These are phyloP conservation scores for Wickerhamomyces queroliae DNA, from an alignment of 805 yeast genomes.

Conservation along the genomic window DNA sequence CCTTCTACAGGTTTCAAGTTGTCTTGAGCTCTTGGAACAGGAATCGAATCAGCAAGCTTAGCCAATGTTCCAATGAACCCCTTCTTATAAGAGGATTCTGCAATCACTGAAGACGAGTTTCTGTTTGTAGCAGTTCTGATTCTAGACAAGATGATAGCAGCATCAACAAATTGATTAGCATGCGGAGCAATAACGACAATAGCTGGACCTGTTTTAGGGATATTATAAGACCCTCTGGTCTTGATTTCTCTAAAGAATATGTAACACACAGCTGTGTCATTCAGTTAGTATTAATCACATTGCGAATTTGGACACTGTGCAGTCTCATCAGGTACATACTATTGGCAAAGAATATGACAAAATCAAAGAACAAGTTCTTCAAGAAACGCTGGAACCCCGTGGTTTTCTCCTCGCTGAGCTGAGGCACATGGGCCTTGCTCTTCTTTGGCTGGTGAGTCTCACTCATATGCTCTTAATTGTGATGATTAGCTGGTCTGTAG, in stretches of 20 bases:
- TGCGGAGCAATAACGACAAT: conserved; percentile 80
- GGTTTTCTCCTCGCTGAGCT: background rate
- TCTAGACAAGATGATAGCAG: conserved; percentile 71
- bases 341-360: conserved; percentile 16
- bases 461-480: too few relatives aligned
- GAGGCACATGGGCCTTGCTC: conserved; percentile 10
- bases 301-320: too few relatives aligned
- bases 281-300: background rate
- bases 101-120: conserved; percentile 73
- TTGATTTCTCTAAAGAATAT: conserved; percentile 69
- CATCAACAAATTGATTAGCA: conserved; percentile 84
- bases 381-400: conserved; percentile 1
- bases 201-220: conserved; percentile 60
- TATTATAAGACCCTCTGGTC: conserved; percentile 61
- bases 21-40: conserved; percentile 91
- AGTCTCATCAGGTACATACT: too few relatives aligned
- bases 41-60: conserved; percentile 68
- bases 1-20: conserved; percentile 67
- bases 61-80: conserved; percentile 73
- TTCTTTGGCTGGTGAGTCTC: background rate
- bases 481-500: too few relatives aligned
- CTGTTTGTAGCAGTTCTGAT: conserved; percentile 60
- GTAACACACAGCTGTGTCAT: conserved; percentile 12
- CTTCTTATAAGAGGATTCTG: conserved; percentile 64
- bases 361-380: conserved; percentile 13